Base-by-base conservation (phyloP, 208 protist genomes). In the Endotrypanum monterogeii region DNA sequence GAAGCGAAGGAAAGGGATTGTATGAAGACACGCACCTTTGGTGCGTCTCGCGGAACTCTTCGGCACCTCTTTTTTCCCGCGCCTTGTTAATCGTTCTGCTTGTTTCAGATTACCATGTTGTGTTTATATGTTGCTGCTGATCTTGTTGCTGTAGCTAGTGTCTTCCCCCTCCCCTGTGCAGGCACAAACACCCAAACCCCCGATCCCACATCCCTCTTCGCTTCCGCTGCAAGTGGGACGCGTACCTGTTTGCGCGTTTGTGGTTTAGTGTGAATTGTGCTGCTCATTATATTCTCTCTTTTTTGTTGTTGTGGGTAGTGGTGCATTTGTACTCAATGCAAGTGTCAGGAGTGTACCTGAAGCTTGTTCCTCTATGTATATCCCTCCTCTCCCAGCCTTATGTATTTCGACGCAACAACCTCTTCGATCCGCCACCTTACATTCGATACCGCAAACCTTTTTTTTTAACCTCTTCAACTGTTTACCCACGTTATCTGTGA, bases 271-370 rank as follows among this genome's bases (percentile, higher is more conserved):
- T 58, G n/a, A 32, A 11, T 20, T 9, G 0, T 37, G 32, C 3
- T 58, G 52, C 2, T 50, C 44, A 6, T 69, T 68, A 69, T 18
- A 46, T 65, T 70, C 30, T 18, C 61, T 62, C 35, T 54, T 14
- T 32, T 37, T 58, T 66, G 54, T 46, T 32, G 28, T 67, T 25
- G n/a, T n/a, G n/a, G 14, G 50, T 23, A 56, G 54, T 11, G 8
- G 39, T 32, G 30, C 56, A 57, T 69, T 12, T 54, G 28, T 62
- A 32, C n/a, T 37, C 3, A 62, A 23, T 32, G 57, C 25, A 20
- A 20, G 9, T 62, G 32, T n/a, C 57, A 62, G 35, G 20, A 25
- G 30, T 39, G 16, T 61, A 41, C 28, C 56, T 37, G n/a, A 28
- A 28, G 28, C 3, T 62, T 18, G 11, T 1, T 35, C 16, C 35